Evolutionary conservation across 163 green algal genomes (phyloP), one percentile per base, ranked within the genome.

Genomic region (Volvox carteri): DNA sequence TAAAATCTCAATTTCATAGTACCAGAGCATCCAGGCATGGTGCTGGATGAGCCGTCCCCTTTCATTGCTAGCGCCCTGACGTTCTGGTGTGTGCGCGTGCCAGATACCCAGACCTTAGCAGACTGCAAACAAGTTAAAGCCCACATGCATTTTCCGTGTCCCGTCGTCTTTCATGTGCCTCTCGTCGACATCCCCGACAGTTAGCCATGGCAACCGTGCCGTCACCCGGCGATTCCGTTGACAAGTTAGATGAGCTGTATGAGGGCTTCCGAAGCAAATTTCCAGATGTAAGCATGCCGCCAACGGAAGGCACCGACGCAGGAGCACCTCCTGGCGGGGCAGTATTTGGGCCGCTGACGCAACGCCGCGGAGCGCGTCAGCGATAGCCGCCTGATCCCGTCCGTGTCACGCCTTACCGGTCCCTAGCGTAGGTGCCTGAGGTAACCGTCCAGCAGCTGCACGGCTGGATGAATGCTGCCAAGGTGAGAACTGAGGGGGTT

Each of bases 391-490:
- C n/a, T n/a, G n/a, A n/a, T n/a, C n/a, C n/a, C n/a, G n/a, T n/a
- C n/a, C n/a, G 54, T 12, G 54, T 30, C 54, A 65, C 4, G 50
- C n/a, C 9, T 19, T 28, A 46, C 67, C 30, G 35, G 3, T 76
- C 18, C 67, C 67, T 5, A 76, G 7, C 28, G 44, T 50, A 88
- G 67, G 83, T 88, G 14, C 68, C 67, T 5, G 83, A 88, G 50
- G 50, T 88, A 1, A 50, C 67, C 1, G 83, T 50, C 0, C 9
- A 58, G 39, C 35, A 74, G 52, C 37, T 88, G 25, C 68, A 88
- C 7, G 23, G 7, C 4, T 88, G 83, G 83, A 11, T 81, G 50
- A 37, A 48, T 25, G 3, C 30, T 23, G 30, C 65, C 35, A 12
- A 75, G 65, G 65, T 75, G n/a, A n/a, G n/a, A n/a, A n/a, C n/a